Evolutionary conservation across 768 basidiomycete genomes (phyloP).

Genomic region (Pholiota conissans): DNA sequence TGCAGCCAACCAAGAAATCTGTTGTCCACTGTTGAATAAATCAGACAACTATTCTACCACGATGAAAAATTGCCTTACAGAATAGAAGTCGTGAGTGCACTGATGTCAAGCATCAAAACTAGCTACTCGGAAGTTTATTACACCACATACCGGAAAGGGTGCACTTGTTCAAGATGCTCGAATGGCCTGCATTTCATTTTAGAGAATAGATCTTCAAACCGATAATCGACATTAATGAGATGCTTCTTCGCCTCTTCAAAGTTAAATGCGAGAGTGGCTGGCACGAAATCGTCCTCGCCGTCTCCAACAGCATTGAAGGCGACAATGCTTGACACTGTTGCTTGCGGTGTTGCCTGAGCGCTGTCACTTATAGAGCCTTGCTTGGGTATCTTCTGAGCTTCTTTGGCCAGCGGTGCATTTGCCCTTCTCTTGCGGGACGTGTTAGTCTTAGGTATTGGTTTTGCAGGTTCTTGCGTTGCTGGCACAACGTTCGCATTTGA

Average conservation of each 20-base stretch:
- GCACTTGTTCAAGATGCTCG: conserved; percentile 69
- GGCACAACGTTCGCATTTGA: conserved; percentile 21
- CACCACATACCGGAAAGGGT: conserved; percentile 70
- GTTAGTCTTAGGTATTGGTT: conserved; percentile 1
- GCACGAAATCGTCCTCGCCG: conserved; percentile 43
- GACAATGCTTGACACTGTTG: background rate
- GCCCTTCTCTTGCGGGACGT: conserved; percentile 14
- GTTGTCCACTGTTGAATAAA: conserved; percentile 54
- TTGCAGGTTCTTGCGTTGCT: background rate
- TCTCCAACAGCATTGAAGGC: conserved; percentile 17
- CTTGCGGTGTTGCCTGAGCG: background rate
- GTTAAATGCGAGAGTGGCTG: conserved; percentile 73
- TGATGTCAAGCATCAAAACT: conserved; percentile 22
- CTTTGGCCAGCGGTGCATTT: conserved; percentile 1
- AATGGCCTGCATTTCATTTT: conserved; percentile 75
- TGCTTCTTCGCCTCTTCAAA: conserved; percentile 76
- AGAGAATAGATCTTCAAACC: conserved; percentile 71
- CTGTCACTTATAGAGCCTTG: conserved; percentile 10
- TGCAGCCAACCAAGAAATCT: conserved; percentile 88
- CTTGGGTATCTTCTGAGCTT: conserved; percentile 17
- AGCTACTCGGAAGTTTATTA: background rate
- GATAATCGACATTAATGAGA: conserved; percentile 61
- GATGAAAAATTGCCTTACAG: conserved; percentile 43
- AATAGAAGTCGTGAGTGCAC: conserved; percentile 72
- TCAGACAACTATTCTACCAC: background rate